A percentile compares a stretch with the other conserved stretches of the same genome.
Evolutionary conservation across 2,329 filamentous ascomycete genomes (phyloP).

Genomic region (Sporothrix mexicana): DNA sequence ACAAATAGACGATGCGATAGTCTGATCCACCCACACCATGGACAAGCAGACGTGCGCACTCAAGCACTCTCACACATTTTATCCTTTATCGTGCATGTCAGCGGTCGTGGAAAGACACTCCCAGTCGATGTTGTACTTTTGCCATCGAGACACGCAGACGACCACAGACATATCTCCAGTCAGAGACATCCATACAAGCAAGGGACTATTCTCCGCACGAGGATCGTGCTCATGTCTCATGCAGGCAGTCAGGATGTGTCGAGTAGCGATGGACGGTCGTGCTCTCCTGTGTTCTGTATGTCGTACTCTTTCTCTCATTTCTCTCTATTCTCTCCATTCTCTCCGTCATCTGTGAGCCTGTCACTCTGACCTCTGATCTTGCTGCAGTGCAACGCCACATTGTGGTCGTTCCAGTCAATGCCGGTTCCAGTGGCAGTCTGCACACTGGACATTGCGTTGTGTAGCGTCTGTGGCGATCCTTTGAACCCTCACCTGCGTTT

Average conservation of each 20-base stretch:
- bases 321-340: background rate
- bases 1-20: background rate
- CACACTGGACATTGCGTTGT: background rate
- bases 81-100: slow-evolving; percentile 11
- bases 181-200: background rate
- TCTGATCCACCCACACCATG: too few relatives aligned
- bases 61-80: background rate
- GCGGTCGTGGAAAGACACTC: background rate
- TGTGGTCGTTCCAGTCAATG: background rate
- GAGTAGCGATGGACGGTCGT: background rate
- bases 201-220: slow-evolving; percentile 10
- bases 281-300: background rate
- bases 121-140: background rate
- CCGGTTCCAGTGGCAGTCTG: background rate
- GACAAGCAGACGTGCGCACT: too few relatives aligned
- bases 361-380: background rate
- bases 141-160: background rate
- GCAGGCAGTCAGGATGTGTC: background rate
- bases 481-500: background rate
- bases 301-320: too few relatives aligned
- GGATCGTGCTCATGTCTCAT: slow-evolving; percentile 18
- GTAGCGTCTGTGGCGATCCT: background rate
- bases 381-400: slow-evolving; percentile 18
- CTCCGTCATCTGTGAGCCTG: background rate
- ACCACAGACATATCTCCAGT: background rate